A percentile compares a stretch with the other conserved stretches of the same genome.
phyloP scores from a whole-genome alignment of 352 stramenopile species.

The Phytophthora hybrid region DNA sequence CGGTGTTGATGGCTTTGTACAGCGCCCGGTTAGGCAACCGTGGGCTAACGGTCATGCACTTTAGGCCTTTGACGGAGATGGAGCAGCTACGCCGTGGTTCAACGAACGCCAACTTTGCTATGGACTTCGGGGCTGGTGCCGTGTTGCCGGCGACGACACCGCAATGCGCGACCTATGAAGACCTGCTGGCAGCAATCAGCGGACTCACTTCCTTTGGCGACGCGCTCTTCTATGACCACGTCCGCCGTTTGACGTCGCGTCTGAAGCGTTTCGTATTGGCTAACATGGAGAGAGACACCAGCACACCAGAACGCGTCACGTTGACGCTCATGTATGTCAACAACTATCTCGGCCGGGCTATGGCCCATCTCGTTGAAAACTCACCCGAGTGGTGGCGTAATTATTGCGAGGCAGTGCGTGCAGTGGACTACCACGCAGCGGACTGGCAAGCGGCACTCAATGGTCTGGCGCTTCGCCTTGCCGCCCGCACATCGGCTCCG shows the following conservation, averaged over 20 bases:
- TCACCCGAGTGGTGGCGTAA: background rate
- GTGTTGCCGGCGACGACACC: background rate
- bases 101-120: background rate
- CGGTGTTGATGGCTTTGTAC: slow-evolving; percentile 8
- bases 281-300: background rate
- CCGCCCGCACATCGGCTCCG: background rate
- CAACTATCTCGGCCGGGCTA: background rate
- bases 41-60: background rate
- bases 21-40: background rate
- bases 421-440: background rate
- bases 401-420: background rate
- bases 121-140: background rate
- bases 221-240: background rate
- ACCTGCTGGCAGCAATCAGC: background rate
- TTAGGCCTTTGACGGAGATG: background rate
- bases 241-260: background rate
- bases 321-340: background rate
- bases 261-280: background rate
- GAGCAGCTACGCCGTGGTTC: background rate
- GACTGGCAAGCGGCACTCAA: background rate
- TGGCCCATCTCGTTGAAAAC: background rate
- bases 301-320: background rate
- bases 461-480: background rate
- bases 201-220: background rate
- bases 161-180: background rate